Evolutionary conservation across 306 rosid genomes (phyloP).

Genomic region (Prinsepia uniflora): DNA sequence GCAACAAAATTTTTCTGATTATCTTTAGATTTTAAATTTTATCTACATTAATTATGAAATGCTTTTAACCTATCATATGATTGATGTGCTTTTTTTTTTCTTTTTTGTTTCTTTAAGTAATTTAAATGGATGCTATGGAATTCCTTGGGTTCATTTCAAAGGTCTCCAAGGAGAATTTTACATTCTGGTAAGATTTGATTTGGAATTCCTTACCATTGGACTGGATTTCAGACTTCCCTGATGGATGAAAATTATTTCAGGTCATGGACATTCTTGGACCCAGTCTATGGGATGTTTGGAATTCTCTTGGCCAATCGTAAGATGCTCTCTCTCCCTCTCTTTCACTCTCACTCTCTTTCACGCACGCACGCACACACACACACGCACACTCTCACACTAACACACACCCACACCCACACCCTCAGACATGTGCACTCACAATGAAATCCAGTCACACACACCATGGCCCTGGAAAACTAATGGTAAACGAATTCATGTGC

Average conservation of each 20-base stretch:
- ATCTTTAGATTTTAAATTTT: not conserved
- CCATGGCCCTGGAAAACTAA: not conserved
- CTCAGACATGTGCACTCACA: not conserved
- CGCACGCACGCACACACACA: not conserved
- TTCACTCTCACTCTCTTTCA: not conserved
- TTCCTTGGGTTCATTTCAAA: slow-evolving; percentile 89
- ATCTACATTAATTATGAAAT: not conserved
- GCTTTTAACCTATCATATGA: slow-evolving; percentile 19
- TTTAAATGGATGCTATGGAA: slow-evolving; percentile 85
- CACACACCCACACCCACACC: not conserved
- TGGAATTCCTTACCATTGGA: slow-evolving; percentile 15
- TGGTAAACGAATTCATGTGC: not conserved
- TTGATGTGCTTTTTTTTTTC: slow-evolving; percentile 8
- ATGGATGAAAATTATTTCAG: slow-evolving; percentile 41
- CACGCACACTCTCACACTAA: not conserved
- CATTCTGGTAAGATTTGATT: slow-evolving; percentile 70
- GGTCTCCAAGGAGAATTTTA: slow-evolving; percentile 96
- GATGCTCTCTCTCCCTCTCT: slow-evolving; percentile 26
- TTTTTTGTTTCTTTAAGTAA: slow-evolving; percentile 39
- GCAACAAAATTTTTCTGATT: not conserved
- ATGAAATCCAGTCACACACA: not conserved
- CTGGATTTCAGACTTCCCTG: slow-evolving; percentile 25
- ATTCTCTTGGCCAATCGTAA: slow-evolving; percentile 79
- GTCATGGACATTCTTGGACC: slow-evolving; percentile 99
- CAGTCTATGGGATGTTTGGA: slow-evolving; percentile 95